Base-by-base conservation (phyloP, 495 filamentous ascomycete species). In the Tuber borchii region DNA sequence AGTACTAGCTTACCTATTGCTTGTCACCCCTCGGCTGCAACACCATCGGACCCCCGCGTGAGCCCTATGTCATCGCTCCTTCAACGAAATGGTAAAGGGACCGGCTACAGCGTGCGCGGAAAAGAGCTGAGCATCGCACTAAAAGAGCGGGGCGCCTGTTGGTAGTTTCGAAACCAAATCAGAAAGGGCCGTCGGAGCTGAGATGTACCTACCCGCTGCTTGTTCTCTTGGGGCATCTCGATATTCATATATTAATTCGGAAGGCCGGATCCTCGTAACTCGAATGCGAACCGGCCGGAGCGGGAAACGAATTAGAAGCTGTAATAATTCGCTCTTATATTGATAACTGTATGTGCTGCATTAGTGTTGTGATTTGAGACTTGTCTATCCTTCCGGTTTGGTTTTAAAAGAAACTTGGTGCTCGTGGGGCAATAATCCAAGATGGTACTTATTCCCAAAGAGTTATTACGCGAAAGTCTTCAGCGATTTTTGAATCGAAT, bases 121-220 rank as follows among this genome's bases (percentile, higher is more conserved):
- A 65, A 14, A 65, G 56, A 65, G 56, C n/a, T 65, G n/a, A 31
- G 56, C 56, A 65, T 65, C n/a, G 12, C 56, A n/a, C 10, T n/a
- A 65, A 65, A 65, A 16, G 26, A 31, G 56, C 56, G 56, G 56
- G 56, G 31, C 31, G n/a, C 12, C 56, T 65, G n/a, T 65, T 31
- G 16, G 56, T 65, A 65, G n/a, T 65, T 65, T 65, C n/a, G 26
- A 65, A 65, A 31, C 56, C 56, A 65, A 65, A 65, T 65, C 56
- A 65, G 56, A 65, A 65, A 31, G 56, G 56, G 56, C 56, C 56
- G 56, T 65, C 56, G 56, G 56, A 65, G 56, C 56, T 31, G 56
- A 65, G 56, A 65, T 65, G 56, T 12, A 65, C 31, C 56, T 65
- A 65, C 5, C 56, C 56, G 56, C 56, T 65, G 56, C 56, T 65